Evolutionary conservation across 2,329 filamentous ascomycete genomes (phyloP), one percentile per base, ranked within the genome.

Genomic region (Diaporthe destruens): DNA sequence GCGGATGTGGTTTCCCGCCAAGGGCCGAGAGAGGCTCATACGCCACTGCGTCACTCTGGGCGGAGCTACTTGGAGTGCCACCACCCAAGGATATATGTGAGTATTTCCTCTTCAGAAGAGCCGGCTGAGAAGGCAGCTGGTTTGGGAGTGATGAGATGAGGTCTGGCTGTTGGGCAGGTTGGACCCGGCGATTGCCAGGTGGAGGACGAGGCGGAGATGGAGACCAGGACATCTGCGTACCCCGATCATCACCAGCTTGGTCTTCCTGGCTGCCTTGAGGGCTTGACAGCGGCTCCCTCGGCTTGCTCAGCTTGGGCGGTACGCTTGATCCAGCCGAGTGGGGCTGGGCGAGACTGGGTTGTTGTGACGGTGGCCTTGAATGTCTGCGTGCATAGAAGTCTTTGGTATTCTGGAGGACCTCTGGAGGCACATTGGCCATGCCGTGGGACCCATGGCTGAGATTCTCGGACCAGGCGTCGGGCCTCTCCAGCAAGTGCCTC

Each of bases 401-500:
- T 71, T 79, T 79, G 36, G 80, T 8, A 51, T 78, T 76, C 11
- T 78, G 71, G 7, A 81, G 55, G 29, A 84, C 78, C 16, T 79
- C 74, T 12, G 77, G 71, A 20, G 83, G 83, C n/a, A 83, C 75
- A 66, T 80, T 81, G 16, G 79, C 25, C 61, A 79, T 80, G n/a
- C 75, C 74, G 54, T 74, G 74, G 1, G 77, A 71, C 3, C 73
- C 71, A 42, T 69, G 68, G 34, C 75, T 72, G 6, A 78, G 74
- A 20, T 72, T 67, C 65, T 77, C 69, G 53, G 77, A 80, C 83
- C 82, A 84, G 8, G 81, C 87, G 20, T 85, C 81, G 7, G 80
- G 74, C 14, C 81, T 78, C 7, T 85, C 82, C 1, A 92, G 79
- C 6, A 91, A 80, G 11, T 80, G 76, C 55, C 79, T 77, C 75